These are phyloP conservation scores for Fusarium piperis DNA, from an alignment of 2,329 filamentous ascomycete species.

Conservation along the genomic window DNA sequence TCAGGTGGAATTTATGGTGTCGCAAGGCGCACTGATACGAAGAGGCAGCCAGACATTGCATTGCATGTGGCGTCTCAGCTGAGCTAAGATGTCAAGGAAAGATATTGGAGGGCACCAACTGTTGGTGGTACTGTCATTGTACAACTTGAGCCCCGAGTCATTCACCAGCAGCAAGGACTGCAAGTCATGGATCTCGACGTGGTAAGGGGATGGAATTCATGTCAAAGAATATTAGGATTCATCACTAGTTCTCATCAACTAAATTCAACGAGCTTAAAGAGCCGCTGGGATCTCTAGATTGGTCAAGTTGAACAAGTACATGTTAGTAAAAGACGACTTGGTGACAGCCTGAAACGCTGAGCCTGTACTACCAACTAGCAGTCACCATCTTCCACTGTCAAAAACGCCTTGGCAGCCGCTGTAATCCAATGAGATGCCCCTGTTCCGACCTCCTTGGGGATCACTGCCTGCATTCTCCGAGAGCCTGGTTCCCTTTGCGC, in stretches of 20 bases:
- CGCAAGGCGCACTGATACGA: not conserved
- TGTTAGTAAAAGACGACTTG: not conserved
- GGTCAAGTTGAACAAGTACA: not conserved
- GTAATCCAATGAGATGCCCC: not conserved
- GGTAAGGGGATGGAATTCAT: too few species aligned
- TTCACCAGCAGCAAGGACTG: not conserved
- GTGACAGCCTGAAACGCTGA: not conserved
- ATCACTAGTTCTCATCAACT: too few species aligned
- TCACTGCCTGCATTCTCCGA: not conserved
- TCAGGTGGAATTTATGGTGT: not conserved
- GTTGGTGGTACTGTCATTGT: not conserved
- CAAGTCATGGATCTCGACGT: not conserved
- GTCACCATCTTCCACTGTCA: not conserved
- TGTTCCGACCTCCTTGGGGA: not conserved
- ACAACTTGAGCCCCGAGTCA: not conserved
- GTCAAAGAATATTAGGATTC: not conserved
- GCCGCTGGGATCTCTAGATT: not conserved
- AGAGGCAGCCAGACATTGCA: not conserved
- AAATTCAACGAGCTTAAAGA: not conserved
- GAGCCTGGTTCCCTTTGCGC: not conserved
- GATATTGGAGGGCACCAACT: not conserved
- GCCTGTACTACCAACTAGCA: not conserved
- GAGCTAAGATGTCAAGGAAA: not conserved
- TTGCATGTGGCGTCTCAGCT: not conserved
- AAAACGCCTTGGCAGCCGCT: not conserved